Base-by-base conservation (phyloP, 2,329 filamentous ascomycete species). In the Paramyrothecium sp. region DNA sequence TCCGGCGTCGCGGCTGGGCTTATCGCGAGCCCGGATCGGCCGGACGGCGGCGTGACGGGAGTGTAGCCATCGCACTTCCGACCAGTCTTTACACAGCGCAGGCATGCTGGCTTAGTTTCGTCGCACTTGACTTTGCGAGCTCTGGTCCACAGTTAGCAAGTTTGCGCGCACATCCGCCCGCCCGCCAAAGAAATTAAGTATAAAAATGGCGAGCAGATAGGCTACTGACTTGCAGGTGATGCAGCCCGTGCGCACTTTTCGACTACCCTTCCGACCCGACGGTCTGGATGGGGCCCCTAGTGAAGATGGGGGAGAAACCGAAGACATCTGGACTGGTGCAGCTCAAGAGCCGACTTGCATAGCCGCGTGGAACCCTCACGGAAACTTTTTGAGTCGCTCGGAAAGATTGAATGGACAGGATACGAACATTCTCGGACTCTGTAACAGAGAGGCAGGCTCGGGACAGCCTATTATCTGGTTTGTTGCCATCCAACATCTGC, bases 61-160 rank as follows among this genome's bases (percentile, higher is more conserved):
- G 70, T 63, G 56, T 86, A 85, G 57, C 83, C 83, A 64, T 86
- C 83, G 63, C 83, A 86, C 61, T 75, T 78, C 54, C 83, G 76
- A 13, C 83, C 81, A 3, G 82, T 84, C 56, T 78, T 81, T 34
- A 75, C 76, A 63, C 83, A 86, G 56, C 81, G 78, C 38, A 76
- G 68, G 61, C 83, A 86, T 44, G 68, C 71, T 1, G 82, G 82
- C 56, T 80, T 83, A 19, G 68, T 71, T 68, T 85, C 82, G 60
- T 84, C 82, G 65, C 82, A 86, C 66, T 85, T 85, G 54, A 85
- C 78, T 56, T 81, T 80, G 53, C 82, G 79, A 33, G 81, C 76
- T 68, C 81, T 84, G 55, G 12, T 19, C 30, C 11, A 21, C 1
- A 50, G 46, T 51, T 58, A 57, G 54, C 41, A 52, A 46, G 19